Evolutionary conservation across 441 rosid species (phyloP).

Genomic region (Syzygium syzygioides): DNA sequence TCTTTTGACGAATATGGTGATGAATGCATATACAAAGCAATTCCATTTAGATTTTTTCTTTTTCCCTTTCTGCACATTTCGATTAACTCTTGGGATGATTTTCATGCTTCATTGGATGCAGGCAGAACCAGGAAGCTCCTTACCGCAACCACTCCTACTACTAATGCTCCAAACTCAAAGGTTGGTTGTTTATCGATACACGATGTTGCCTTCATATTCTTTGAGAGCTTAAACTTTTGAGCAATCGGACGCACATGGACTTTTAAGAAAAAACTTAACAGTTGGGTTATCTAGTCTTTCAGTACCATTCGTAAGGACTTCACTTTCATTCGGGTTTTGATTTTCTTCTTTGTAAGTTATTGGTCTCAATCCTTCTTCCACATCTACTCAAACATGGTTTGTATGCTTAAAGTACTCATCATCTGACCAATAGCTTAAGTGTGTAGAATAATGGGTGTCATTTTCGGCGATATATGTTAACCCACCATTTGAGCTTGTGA

Average conservation of each 20-base stretch:
- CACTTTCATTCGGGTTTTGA: background rate
- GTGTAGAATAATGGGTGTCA: background rate
- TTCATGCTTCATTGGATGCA: background rate
- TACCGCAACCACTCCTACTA: background rate
- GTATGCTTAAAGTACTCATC: background rate
- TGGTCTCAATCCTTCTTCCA: background rate
- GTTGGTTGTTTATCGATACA: background rate
- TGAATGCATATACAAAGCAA: background rate
- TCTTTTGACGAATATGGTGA: background rate
- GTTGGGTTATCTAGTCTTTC: background rate
- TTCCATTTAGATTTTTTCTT: background rate
- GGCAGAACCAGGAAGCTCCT: background rate
- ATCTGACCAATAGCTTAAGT: background rate
- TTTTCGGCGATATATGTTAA: background rate
- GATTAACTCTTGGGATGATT: background rate
- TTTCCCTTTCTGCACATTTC: background rate
- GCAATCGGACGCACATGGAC: background rate
- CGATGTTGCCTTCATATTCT: background rate
- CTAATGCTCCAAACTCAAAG: background rate
- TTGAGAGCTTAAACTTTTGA: background rate
- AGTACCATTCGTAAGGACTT: background rate
- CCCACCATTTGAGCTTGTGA: background rate
- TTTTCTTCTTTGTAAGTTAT: background rate
- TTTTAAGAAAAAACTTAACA: background rate
- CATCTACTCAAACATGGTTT: background rate